Evolutionary conservation across 495 filamentous ascomycete species (phyloP), one percentile per base, ranked within the genome.

Genomic region (Podospora appendiculata): DNA sequence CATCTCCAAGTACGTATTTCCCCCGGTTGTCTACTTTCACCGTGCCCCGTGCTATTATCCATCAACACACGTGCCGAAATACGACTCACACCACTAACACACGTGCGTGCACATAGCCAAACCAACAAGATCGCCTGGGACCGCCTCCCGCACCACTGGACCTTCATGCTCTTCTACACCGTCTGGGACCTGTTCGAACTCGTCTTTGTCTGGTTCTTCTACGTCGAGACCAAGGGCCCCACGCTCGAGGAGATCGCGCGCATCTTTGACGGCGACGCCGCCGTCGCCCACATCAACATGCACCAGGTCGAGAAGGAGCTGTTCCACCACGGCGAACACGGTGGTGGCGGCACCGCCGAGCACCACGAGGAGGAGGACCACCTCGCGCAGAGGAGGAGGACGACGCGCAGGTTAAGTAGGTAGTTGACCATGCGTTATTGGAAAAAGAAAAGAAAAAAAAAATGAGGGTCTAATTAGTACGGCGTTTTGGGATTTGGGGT

Each of bases 131-230:
- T 85, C 43, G 81, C 79, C 6, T 77, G 83, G 67, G 75, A 79
- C 17, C 68, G 70, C 19, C 61, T 84, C 35, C 69, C 73, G 0
- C 68, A 74, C 35, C 68, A 79, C 52, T 86, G 81, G 80, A 74
- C 80, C 51, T 81, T 83, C 51, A 82, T 77, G 64, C 70, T 82
- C 39, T 77, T 85, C 60, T 84, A 85, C 67, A 82, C 80, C 46
- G 65, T 81, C 52, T 85, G 79, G 77, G 71, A 85, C 52, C 68
- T 68, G 12, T 56, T 76, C 49, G 79, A 84, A 58, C 58, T 85
- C 18, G 41, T 74, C 3, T 79, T 85, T 50, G 82, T 85, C n/a
- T 86, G 76, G 68, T 80, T 82, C 68, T 77, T 82, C 65, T 87
- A 82, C 50, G 71, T 83, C 18, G 83, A 87, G 65, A 87, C 82